Evolutionary conservation across 495 filamentous ascomycete genomes (phyloP).

Genomic region (Hyaloscypha bicolor): DNA sequence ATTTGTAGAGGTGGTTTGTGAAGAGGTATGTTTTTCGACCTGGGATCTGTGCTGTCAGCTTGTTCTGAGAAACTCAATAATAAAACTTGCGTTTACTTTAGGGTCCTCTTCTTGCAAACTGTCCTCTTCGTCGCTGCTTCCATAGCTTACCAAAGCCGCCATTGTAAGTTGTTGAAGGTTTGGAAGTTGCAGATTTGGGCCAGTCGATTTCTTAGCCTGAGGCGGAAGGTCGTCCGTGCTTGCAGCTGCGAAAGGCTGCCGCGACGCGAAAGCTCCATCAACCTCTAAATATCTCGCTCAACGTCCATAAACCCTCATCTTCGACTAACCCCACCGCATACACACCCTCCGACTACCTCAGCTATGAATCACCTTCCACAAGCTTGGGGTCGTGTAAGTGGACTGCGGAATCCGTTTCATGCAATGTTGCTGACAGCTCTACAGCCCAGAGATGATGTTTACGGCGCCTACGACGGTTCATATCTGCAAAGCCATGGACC

Average conservation of each 20-base stretch:
- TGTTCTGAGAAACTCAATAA: neutral
- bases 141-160: slow-evolving; percentile 71
- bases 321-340: neutral
- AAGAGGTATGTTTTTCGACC: neutral
- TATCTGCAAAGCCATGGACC: slow-evolving; percentile 72
- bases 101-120: slow-evolving; percentile 36
- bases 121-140: slow-evolving; percentile 79
- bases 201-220: slow-evolving; percentile 1
- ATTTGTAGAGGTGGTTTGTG: neutral
- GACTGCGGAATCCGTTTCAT: neutral
- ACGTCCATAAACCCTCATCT: neutral
- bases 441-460: slow-evolving; percentile 63
- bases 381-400: slow-evolving; percentile 88
- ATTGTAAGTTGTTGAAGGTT: slow-evolving; percentile 42
- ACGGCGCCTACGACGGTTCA: slow-evolving; percentile 87
- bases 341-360: neutral
- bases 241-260: neutral
- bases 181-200: neutral
- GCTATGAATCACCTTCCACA: slow-evolving; percentile 93
- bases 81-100: slow-evolving; percentile 15
- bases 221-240: neutral
- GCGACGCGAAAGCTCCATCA: slow-evolving; percentile 15
- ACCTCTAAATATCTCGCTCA: slow-evolving; percentile 4
- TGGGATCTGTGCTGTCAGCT: slow-evolving; percentile 25
- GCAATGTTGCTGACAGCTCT: slow-evolving; percentile 29